phyloP scores from a whole-genome alignment of 805 yeast genomes.

The Zygosaccharomyces bisporus region DNA sequence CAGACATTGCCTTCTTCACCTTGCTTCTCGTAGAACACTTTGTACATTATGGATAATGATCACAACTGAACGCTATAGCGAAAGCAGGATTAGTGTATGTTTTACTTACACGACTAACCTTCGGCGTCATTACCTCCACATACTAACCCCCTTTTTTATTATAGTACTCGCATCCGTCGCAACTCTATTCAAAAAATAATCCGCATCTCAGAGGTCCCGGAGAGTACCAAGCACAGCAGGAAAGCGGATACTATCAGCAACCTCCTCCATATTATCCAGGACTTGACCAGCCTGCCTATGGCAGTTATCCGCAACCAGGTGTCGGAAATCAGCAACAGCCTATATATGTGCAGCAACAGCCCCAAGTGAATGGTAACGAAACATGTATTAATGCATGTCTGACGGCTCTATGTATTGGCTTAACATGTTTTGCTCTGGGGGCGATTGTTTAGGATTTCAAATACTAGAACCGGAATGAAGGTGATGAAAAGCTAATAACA shows the following conservation, averaged over 20 bases:
- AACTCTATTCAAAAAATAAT: neutral
- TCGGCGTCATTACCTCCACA: neutral
- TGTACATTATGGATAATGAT: neutral
- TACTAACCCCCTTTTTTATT: neutral
- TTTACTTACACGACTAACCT: neutral
- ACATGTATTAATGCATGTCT: slow-evolving; percentile 52
- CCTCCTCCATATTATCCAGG: neutral
- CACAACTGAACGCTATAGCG: neutral
- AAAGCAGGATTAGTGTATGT: neutral
- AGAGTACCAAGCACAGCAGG: neutral
- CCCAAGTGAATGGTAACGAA: slow-evolving; percentile 35
- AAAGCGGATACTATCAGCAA: neutral
- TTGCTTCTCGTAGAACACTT: neutral
- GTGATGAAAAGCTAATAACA: too few species aligned
- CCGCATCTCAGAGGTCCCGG: neutral
- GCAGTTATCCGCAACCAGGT: neutral
- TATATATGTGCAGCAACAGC: slow-evolving; percentile 49
- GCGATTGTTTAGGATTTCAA: neutral
- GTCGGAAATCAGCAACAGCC: slow-evolving; percentile 44
- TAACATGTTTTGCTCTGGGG: neutral
- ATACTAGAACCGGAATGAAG: too few species aligned
- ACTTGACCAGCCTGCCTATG: slow-evolving; percentile 34
- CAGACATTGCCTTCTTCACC: neutral
- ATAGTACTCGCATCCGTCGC: neutral
- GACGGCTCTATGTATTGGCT: slow-evolving; percentile 47